Base-by-base conservation (phyloP, 495 filamentous ascomycete species). In the Penicillium paxilli region DNA sequence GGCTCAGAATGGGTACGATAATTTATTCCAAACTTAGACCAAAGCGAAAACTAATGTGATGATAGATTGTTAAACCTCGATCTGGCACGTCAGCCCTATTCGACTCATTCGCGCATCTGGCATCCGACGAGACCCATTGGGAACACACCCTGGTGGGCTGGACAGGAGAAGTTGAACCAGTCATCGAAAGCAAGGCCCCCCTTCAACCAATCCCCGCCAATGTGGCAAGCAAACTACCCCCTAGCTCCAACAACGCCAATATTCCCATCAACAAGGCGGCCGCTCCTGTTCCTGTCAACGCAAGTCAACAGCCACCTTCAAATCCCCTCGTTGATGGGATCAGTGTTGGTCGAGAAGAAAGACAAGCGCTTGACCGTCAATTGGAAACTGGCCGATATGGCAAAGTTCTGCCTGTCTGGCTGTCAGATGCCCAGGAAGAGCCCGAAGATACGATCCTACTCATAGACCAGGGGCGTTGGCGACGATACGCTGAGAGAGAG, bases 91-190 rank as follows among this genome's bases (percentile, higher is more conserved):
- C 92, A 4, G 90, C 92, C 17, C 77, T 97, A 21, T 93, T 92
- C 68, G 91, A 96, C 67, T 88, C 90, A 25, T 88, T 97, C 62
- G 83, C 86, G 16, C 86, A 92, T 68, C 82, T 97, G 21, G 88
- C 89, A 7, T 91, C 90, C 5, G 72, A 87, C 37, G 76, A 87
- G 20, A 82, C 83, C 7, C 80, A 82, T 19, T 97, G 90, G 90
- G 87, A 89, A 59, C 91, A 95, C 72, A 91, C 86, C 0, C 77
- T 96, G 1, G 87, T 97, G 44, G 92, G 88, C 17, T 97, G 92
- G 92, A 93, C 92, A 2, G 92, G 92, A 26, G 92, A 97, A 67
- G 88, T 97, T 41, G 82, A 88, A 47, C 71, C 76, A 3, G 67
- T 77, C 9, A 37, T 71, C 12, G 75, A 83, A 22, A 49, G 49